Conservation (phyloP, 306 rosid species). For the Lathyrus tuberosus region DNA sequence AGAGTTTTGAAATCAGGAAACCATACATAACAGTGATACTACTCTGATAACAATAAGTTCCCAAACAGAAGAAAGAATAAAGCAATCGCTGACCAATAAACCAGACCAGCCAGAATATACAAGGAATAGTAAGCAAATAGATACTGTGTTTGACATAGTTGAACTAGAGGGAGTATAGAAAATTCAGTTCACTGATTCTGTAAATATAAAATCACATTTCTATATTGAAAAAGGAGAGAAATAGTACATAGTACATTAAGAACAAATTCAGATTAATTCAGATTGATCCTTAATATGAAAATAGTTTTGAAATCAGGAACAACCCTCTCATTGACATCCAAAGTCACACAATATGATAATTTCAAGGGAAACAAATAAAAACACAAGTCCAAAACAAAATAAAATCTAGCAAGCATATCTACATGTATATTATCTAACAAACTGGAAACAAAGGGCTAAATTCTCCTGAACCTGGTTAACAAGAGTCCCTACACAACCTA, state of each 20-base stretch:
- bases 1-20: conserved; percentile 15
- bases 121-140: conserved; percentile 20
- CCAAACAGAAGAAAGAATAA: conserved; percentile 31
- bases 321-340: conserved; percentile 16
- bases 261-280: conserved; percentile 2
- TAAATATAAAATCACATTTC: neutral
- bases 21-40: conserved; percentile 26
- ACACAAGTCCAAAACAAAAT: neutral
- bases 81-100: conserved; percentile 21
- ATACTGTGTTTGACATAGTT: conserved; percentile 16
- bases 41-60: conserved; percentile 27
- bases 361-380: conserved; percentile 6
- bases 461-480: conserved; percentile 19
- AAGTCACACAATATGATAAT: conserved; percentile 30
- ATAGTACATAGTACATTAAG: neutral
- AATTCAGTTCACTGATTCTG: conserved; percentile 12
- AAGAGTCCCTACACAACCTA: conserved; percentile 23
- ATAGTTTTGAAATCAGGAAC: conserved; percentile 2
- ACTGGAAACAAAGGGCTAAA: conserved; percentile 11
- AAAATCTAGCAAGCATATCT: conserved; percentile 1
- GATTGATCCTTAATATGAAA: neutral
- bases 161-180: conserved; percentile 28
- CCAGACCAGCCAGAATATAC: conserved; percentile 9
- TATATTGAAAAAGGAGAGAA: neutral
- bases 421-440: conserved; percentile 19